Percentiles rank a stretch among this genome's conserved stretches.
Evolutionary conservation across 2,329 filamentous ascomycete genomes (phyloP).

Genomic region (Cordyceps javanica): DNA sequence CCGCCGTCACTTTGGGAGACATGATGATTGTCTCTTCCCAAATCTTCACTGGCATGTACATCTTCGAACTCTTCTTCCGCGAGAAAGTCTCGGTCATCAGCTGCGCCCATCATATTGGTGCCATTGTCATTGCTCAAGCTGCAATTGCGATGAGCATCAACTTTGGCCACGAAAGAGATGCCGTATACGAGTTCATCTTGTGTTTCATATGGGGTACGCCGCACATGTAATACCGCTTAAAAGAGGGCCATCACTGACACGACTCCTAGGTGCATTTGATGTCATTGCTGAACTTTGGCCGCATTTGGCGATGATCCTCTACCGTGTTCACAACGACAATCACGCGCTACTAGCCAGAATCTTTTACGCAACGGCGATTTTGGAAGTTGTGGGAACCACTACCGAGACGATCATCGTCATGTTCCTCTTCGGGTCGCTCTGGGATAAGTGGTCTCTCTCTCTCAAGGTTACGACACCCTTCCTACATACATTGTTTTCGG

Average conservation of each 20-base stretch:
- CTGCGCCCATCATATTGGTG: slow-evolving; percentile 13
- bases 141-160: slow-evolving; percentile 13
- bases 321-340: slow-evolving; percentile 3
- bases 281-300: slow-evolving; percentile 13
- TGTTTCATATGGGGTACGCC: slow-evolving; percentile 14
- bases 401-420: slow-evolving; percentile 12
- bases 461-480: slow-evolving; percentile 10
- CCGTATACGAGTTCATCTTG: slow-evolving; percentile 12
- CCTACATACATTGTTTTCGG: slow-evolving; percentile 10
- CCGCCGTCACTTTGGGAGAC: slow-evolving; percentile 6
- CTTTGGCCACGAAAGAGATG: slow-evolving; percentile 8
- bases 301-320: slow-evolving; percentile 13
- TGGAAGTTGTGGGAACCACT: slow-evolving; percentile 8
- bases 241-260: neutral
- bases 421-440: slow-evolving; percentile 11
- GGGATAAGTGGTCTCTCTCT: slow-evolving; percentile 12
- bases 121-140: slow-evolving; percentile 11
- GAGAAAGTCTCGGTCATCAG: slow-evolving; percentile 13
- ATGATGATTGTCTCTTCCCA: slow-evolving; percentile 12
- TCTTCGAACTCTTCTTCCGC: slow-evolving; percentile 12
- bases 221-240: neutral
- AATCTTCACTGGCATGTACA: slow-evolving; percentile 12
- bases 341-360: slow-evolving; percentile 8
- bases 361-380: slow-evolving; percentile 7
- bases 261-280: slow-evolving; percentile 8